Evolutionary conservation across 1,139 yeast genomes (phyloP).

Genomic region (Suhomyces taliae): DNA sequence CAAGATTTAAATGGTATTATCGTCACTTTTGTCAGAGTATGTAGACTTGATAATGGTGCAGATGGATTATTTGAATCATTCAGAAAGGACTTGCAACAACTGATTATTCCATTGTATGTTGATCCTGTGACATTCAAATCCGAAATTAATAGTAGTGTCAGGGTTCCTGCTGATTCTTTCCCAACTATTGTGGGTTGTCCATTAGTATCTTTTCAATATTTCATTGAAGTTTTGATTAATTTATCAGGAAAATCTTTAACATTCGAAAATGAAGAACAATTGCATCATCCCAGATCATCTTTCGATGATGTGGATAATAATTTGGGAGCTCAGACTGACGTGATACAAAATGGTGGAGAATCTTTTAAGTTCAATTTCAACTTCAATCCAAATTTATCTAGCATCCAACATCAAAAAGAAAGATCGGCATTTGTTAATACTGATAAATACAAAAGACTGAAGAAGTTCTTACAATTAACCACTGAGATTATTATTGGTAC

Average conservation of each 20-base stretch:
- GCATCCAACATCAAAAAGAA: constrained; percentile 29
- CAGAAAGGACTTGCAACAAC: constrained; percentile 81
- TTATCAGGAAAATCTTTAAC: constrained; percentile 47
- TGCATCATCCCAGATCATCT: constrained; percentile 5
- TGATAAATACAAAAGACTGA: constrained; percentile 69
- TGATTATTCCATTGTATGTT: constrained; percentile 73
- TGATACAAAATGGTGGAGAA: constrained; percentile 18
- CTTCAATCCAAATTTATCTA: constrained; percentile 15
- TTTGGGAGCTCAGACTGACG: constrained; percentile 17
- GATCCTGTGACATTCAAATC: constrained; percentile 64
- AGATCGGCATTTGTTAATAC: constrained; percentile 65
- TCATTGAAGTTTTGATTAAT: constrained; percentile 78
- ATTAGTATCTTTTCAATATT: constrained; percentile 78
- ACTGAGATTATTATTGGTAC: constrained; percentile 83
- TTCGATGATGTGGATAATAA: constrained; percentile 12
- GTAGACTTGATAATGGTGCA: constrained; percentile 70
- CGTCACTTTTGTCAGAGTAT: constrained; percentile 76
- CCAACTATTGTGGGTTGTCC: constrained; percentile 79
- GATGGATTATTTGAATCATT: constrained; percentile 70
- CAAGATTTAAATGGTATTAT: constrained; percentile 77
- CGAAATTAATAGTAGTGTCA: constrained; percentile 60
- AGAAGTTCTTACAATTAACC: constrained; percentile 75
- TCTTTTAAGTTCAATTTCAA: constrained; percentile 36
- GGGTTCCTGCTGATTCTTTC: constrained; percentile 82
- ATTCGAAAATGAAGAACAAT: constrained; percentile 33